These are phyloP conservation scores for Gillenia trifoliata DNA, from an alignment of 306 rosid species.

Conservation along the genomic window DNA sequence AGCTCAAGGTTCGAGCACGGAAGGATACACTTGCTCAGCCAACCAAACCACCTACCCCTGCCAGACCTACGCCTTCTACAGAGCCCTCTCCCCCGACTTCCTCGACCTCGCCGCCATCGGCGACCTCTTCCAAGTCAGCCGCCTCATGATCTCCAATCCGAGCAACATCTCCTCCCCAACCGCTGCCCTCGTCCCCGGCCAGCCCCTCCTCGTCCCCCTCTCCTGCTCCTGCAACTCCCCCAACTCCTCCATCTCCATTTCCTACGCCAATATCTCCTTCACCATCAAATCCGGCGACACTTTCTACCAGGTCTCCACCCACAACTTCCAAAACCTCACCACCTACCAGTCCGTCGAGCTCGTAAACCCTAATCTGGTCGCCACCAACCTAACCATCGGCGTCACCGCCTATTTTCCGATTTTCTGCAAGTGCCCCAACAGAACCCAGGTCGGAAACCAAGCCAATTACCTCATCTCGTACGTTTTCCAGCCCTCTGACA, in stretches of 20 bases:
- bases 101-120: slow-evolving; percentile 68
- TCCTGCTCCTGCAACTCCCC: slow-evolving; percentile 58
- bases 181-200: slow-evolving; percentile 34
- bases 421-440: slow-evolving; percentile 76
- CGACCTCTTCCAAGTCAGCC: slow-evolving; percentile 74
- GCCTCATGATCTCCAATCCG: slow-evolving; percentile 49
- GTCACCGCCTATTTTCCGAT: slow-evolving; percentile 47
- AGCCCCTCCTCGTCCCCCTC: slow-evolving; percentile 67
- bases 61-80: slow-evolving; percentile 61
- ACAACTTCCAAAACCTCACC: slow-evolving; percentile 50
- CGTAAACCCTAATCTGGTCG: slow-evolving; percentile 55
- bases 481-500: slow-evolving; percentile 68
- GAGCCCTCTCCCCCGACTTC: slow-evolving; percentile 50
- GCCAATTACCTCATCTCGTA: slow-evolving; percentile 51
- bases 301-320: slow-evolving; percentile 45
- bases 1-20: slow-evolving; percentile 36
- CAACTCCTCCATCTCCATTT: slow-evolving; percentile 40
- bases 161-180: slow-evolving; percentile 65
- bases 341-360: slow-evolving; percentile 58
- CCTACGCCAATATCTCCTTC: slow-evolving; percentile 66
- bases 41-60: slow-evolving; percentile 45
- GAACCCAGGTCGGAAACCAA: slow-evolving; percentile 18
- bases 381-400: slow-evolving; percentile 45
- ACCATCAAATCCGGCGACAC: slow-evolving; percentile 48
- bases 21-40: slow-evolving; percentile 51